Evolutionary conservation across 192 early-diverging fungal species (phyloP), one percentile per base, ranked within the genome.

Genomic region (Backusella tarrabulga): DNA sequence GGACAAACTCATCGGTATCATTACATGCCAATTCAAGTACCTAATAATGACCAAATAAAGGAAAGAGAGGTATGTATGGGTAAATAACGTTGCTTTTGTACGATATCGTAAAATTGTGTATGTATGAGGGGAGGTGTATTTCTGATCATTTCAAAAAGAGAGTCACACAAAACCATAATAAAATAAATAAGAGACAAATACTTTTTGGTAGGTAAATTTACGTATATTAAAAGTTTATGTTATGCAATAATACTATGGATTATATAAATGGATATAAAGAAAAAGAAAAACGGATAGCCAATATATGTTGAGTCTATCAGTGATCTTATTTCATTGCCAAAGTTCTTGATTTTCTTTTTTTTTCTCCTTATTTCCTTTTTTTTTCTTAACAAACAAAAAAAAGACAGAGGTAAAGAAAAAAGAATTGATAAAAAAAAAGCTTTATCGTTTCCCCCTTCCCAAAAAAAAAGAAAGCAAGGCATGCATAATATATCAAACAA

Each of bases 161-260:
- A 63, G 56, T 63, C 56, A 63, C 56, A 63, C 56, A 63, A 50
- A 50, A 63, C 56, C 56, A 63, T 29, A 63, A 63, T 63, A 63
- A 63, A 63, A 63, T 26, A 26, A 50, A 63, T 26, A 26, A 50
- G 9, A 63, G 56, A 63, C 56, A 63, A 3, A 63, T 63, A 29
- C 56, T 63, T 63, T 32, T 63, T 63, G 56, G 46, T 50, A 50
- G 56, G 56, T 63, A 63, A 63, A 63, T 63, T 63, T 26, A 63
- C 56, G 56, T 63, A 63, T 63, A 63, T 63, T 63, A 63, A 63
- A 63, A 63, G 56, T 63, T 63, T 63, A 63, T 63, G 56, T 26
- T 63, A 63, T 63, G 56, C 56, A 63, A 63, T 26, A 21, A 63
- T 63, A 63, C 29, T 63, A 29, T 63, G 23, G 7, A 12, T 11